Percentiles rank a stretch among this genome's conserved stretches.
Evolutionary conservation across 2,329 filamentous ascomycete genomes (phyloP).

Genomic region (Diaporthe australafricana): DNA sequence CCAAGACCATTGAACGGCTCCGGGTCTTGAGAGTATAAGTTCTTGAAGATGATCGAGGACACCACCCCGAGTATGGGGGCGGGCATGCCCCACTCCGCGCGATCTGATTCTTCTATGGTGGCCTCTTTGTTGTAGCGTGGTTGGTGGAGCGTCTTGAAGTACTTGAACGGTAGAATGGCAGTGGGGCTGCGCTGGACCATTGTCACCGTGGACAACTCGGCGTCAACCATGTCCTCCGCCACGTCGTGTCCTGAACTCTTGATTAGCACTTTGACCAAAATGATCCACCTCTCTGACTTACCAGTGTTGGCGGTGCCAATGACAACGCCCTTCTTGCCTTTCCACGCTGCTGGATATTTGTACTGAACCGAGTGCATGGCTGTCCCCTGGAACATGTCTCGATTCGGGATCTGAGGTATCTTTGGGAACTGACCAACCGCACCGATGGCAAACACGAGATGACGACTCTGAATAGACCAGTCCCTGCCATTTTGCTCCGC

Average conservation of each 20-base stretch:
- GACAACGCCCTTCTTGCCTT: neutral
- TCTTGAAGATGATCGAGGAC: neutral
- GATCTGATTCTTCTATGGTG: neutral
- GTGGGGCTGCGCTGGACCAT: conserved; percentile 8
- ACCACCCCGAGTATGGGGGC: neutral
- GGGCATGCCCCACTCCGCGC: neutral
- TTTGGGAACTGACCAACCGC: neutral
- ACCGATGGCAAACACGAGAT: neutral
- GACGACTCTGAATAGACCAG: conserved; percentile 1
- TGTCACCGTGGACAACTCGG: neutral
- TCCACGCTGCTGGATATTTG: neutral
- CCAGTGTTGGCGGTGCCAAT: conserved; percentile 9
- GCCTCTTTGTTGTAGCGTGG: neutral
- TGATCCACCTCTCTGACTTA: neutral
- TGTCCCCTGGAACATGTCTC: neutral
- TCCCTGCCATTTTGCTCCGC: conserved; percentile 1
- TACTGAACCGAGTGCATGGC: conserved; percentile 8
- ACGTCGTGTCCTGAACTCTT: neutral
- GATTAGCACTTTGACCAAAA: neutral
- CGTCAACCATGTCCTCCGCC: neutral
- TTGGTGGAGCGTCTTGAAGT: neutral
- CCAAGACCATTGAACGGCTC: neutral
- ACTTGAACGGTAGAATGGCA: neutral
- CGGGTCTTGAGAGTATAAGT: neutral
- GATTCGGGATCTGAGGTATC: neutral